Evolutionary conservation across 768 basidiomycete species (phyloP).

Genomic region (Trametes gibbosa): DNA sequence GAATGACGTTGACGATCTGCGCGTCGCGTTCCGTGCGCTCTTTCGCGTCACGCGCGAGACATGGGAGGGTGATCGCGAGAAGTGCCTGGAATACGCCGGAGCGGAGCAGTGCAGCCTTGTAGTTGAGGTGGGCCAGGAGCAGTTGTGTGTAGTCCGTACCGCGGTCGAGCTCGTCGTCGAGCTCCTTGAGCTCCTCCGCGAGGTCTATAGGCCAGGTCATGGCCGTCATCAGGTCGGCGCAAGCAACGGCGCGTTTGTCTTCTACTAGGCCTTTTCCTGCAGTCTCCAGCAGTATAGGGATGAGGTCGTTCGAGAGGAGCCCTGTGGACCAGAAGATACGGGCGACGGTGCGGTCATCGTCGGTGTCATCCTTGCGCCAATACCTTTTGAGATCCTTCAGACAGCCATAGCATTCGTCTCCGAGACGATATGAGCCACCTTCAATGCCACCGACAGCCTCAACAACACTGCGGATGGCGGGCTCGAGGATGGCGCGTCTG

Average conservation of each 20-base stretch:
- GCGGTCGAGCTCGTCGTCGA: slow-evolving; percentile 77
- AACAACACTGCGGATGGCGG: slow-evolving; percentile 70
- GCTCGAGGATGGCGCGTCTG: slow-evolving; percentile 56
- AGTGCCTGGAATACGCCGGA: slow-evolving; percentile 69
- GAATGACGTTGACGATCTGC: slow-evolving; percentile 82
- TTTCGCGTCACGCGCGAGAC: slow-evolving; percentile 64
- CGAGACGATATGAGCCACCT: slow-evolving; percentile 63
- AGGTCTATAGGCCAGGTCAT: slow-evolving; percentile 99
- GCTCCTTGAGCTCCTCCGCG: slow-evolving; percentile 89
- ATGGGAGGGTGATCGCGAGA: slow-evolving; percentile 74
- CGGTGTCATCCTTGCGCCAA: slow-evolving; percentile 95
- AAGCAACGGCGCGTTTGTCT: slow-evolving; percentile 79
- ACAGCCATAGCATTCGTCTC: slow-evolving; percentile 80
- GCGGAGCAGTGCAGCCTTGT: slow-evolving; percentile 78
- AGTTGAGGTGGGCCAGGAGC: slow-evolving; percentile 74
- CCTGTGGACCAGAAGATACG: slow-evolving; percentile 90
- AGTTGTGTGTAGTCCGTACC: slow-evolving; percentile 89
- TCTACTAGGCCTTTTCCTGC: slow-evolving; percentile 76
- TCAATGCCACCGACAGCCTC: slow-evolving; percentile 80
- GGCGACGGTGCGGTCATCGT: slow-evolving; percentile 94
- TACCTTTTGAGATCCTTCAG: slow-evolving; percentile 92
- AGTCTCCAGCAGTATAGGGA: slow-evolving; percentile 81
- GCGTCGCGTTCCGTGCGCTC: slow-evolving; percentile 78
- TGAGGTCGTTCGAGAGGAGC: slow-evolving; percentile 80
- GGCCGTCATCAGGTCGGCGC: slow-evolving; percentile 87